Base-by-base conservation (phyloP, 2,329 filamentous ascomycete genomes). In the Pseudocercospora macadamiae region DNA sequence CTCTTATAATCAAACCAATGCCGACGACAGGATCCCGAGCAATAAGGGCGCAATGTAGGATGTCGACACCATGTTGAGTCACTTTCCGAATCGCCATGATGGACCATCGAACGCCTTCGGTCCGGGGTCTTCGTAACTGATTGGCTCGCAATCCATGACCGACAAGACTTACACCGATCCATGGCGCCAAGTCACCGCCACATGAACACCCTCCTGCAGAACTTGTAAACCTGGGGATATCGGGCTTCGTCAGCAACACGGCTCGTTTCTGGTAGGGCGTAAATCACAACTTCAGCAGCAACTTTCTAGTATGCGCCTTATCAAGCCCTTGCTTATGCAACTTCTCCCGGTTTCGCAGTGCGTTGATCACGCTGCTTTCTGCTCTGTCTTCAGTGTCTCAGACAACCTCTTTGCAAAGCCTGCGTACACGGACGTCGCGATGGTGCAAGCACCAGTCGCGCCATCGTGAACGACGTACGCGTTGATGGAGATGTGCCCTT, bases 41-140 rank as follows among this genome's bases (percentile, higher is more conserved):
- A n/a, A 18, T 19, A 9, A 42, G 19, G 37, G 16, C 37, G 19
- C 18, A 18, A 18, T 9, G 37, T 2, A 42, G 37, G 5, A 42
- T 23, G 37, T 42, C 37, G 37, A 42, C 37, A 42, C 37, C 14
- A 42, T 42, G 37, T 42, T 42, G 37, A 42, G 39, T 44, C 39
- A 44, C 39, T 19, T 44, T 19, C 19, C 16, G 39, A 44, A 44
- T 42, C 14, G 18, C 37, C 18, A 8, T 19, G 39, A 19, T 44
- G 39, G 19, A 14, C 39, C n/a, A 16, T 23, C 18, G 19, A 44
- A 16, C 6, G 8, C 39, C 39, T 19, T 23, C 8, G n/a, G 12
- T 16, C 39, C 4, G 18, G 18, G 39, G 39, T 6, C 19, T 19
- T 23, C 39, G n/a, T 44, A 12, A 19, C 18, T 44, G 39, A 44